phyloP scores from a whole-genome alignment of 306 rosid species.

The Lathyrus aphaca region DNA sequence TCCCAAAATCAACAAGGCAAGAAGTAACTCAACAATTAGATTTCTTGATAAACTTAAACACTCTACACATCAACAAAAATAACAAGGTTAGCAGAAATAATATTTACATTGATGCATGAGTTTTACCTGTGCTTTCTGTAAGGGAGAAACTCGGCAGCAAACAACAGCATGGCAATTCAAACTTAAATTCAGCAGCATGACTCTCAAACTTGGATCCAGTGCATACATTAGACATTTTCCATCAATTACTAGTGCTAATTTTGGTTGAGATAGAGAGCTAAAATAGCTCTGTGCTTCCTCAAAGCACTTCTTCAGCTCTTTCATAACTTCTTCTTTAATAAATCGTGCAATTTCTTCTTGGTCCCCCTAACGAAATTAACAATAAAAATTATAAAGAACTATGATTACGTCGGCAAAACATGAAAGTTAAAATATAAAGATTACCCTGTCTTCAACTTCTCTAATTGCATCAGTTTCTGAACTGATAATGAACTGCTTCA shows the following conservation, averaged over 20 bases:
- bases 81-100: conserved; percentile 21
- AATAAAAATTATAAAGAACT: conserved; percentile 21
- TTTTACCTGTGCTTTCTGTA: conserved; percentile 96
- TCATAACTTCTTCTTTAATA: conserved; percentile 75
- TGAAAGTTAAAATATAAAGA: conserved; percentile 25
- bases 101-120: conserved; percentile 16
- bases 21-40: conserved; percentile 25
- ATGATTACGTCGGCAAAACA: conserved; percentile 21
- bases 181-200: conserved; percentile 74
- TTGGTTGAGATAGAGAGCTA: conserved; percentile 56
- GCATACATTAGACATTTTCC: conserved; percentile 95
- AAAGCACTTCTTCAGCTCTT: conserved; percentile 59
- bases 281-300: conserved; percentile 66
- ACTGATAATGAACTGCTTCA: conserved; percentile 88
- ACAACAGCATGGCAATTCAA: conserved; percentile 90
- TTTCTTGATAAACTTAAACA: conserved; percentile 25
- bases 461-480: conserved; percentile 95
- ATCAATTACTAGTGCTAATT: conserved; percentile 81
- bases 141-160: conserved; percentile 99
- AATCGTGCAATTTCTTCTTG: conserved; percentile 89
- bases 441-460: conserved; percentile 89
- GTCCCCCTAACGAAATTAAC: conserved; percentile 69
- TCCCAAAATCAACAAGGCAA: conserved; percentile 24
- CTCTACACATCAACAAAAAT: not conserved
- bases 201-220: conserved; percentile 77